Evolutionary conservation across 2,329 filamentous ascomycete species (phyloP).

Genomic region (Shiraia sp.): DNA sequence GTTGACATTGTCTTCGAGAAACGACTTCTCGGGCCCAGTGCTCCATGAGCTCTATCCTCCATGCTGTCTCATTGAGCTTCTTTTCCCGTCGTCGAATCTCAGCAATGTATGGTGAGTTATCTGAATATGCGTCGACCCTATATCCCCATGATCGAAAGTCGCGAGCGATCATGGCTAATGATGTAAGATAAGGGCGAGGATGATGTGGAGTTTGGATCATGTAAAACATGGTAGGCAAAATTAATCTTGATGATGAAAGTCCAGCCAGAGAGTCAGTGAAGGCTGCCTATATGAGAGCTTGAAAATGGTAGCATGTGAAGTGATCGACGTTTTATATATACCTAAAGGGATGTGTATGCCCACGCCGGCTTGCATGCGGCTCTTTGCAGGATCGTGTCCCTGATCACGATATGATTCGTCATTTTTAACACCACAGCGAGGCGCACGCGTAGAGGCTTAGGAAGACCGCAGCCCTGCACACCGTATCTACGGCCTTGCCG

Average conservation of each 20-base stretch:
- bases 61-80: neutral
- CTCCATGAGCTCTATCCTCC: neutral
- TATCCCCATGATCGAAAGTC: neutral
- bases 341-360: no score
- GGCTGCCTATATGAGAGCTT: constrained; percentile 1
- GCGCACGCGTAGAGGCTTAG: no score
- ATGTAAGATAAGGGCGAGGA: neutral
- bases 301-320: neutral
- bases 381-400: no score
- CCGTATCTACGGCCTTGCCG: no score
- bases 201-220: neutral
- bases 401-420: no score
- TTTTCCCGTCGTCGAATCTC: neutral
- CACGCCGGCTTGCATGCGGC: no score
- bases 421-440: no score
- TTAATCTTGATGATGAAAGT: constrained; percentile 4
- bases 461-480: no score
- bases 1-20: neutral
- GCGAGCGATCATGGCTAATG: neutral
- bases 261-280: neutral
- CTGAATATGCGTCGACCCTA: neutral
- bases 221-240: neutral
- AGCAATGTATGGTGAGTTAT: neutral
- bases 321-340: constrained; percentile 1
- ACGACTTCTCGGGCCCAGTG: neutral